phyloP scores from a whole-genome alignment of 352 stramenopile genomes.

The Globisporangium sylvaticum region DNA sequence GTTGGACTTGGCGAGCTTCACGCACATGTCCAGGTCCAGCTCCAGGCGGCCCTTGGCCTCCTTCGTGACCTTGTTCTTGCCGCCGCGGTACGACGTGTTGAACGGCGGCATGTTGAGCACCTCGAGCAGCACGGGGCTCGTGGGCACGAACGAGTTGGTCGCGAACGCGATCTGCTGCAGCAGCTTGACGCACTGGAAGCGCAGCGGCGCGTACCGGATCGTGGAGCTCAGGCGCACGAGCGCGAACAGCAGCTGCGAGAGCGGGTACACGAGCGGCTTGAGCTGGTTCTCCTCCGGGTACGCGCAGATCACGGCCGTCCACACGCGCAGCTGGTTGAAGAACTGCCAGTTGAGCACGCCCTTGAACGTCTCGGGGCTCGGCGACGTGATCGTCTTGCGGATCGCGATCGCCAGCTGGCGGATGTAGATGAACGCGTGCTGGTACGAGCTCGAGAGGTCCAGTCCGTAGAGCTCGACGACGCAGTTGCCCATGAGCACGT shows the following conservation, averaged over 20 bases:
- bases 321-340: slow-evolving; percentile 96
- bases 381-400: slow-evolving; percentile 93
- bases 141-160: slow-evolving; percentile 95
- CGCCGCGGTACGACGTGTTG: slow-evolving; percentile 74
- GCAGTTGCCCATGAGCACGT: slow-evolving; percentile 95
- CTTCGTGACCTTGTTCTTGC: slow-evolving; percentile 32
- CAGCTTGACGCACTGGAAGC: slow-evolving; percentile 95
- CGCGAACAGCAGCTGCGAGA: slow-evolving; percentile 88
- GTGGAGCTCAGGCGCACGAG: slow-evolving; percentile 76
- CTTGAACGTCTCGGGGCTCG: slow-evolving; percentile 88
- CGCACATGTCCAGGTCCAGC: slow-evolving; percentile 73
- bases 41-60: slow-evolving; percentile 42
- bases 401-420: slow-evolving; percentile 97
- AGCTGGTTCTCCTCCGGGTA: slow-evolving; percentile 87
- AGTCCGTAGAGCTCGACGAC: slow-evolving; percentile 98
- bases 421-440: slow-evolving; percentile 99
- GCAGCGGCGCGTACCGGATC: slow-evolving; percentile 87
- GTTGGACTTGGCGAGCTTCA: slow-evolving; percentile 91
- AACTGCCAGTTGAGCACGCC: slow-evolving; percentile 97
- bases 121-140: slow-evolving; percentile 91
- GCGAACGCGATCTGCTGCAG: slow-evolving; percentile 95
- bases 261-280: slow-evolving; percentile 92
- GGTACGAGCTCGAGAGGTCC: slow-evolving; percentile 96
- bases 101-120: slow-evolving; percentile 91
- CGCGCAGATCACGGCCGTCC: slow-evolving; percentile 93